Conservation (phyloP, 257 asterid species). For the Voacanga thouarsii region DNA sequence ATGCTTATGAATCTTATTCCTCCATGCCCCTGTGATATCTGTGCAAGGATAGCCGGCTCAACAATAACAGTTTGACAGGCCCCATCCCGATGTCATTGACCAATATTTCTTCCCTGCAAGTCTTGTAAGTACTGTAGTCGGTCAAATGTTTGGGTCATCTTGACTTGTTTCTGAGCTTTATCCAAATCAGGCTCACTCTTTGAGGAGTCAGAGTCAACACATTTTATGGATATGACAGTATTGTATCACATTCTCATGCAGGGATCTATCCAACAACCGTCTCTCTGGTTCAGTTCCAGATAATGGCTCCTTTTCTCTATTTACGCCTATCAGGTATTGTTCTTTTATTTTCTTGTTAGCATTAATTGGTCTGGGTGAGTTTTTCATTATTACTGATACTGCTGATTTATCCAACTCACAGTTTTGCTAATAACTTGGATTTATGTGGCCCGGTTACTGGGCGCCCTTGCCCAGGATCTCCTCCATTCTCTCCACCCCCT, state of each 20-base stretch:
- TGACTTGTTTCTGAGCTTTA: not conserved
- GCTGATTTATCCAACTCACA: constrained; percentile 27
- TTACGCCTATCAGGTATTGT: constrained; percentile 88
- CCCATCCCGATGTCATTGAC: constrained; percentile 78
- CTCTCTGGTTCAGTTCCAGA: constrained; percentile 95
- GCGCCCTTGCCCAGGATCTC: constrained; percentile 97
- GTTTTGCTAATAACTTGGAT: constrained; percentile 93
- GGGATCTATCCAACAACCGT: constrained; percentile 87
- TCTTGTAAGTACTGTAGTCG: constrained; percentile 61
- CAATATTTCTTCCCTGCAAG: constrained; percentile 83
- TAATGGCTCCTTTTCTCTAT: constrained; percentile 89
- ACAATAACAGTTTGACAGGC: constrained; percentile 84
- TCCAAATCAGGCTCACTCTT: not conserved
- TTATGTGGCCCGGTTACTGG: constrained; percentile 97
- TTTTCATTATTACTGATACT: constrained; percentile 21
- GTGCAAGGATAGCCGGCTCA: constrained; percentile 83
- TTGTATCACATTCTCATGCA: constrained; percentile 27
- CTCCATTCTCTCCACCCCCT: constrained; percentile 99
- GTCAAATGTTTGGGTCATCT: not conserved
- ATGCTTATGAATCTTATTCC: constrained; percentile 21
- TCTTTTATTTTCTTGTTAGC: constrained; percentile 4
- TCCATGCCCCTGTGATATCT: constrained; percentile 23
- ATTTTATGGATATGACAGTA: not conserved
- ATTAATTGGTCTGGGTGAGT: constrained; percentile 9
- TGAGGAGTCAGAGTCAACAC: not conserved